These are phyloP conservation scores for Taphrina communis DNA, from an alignment of 1,139 yeast species.

Conservation along the genomic window DNA sequence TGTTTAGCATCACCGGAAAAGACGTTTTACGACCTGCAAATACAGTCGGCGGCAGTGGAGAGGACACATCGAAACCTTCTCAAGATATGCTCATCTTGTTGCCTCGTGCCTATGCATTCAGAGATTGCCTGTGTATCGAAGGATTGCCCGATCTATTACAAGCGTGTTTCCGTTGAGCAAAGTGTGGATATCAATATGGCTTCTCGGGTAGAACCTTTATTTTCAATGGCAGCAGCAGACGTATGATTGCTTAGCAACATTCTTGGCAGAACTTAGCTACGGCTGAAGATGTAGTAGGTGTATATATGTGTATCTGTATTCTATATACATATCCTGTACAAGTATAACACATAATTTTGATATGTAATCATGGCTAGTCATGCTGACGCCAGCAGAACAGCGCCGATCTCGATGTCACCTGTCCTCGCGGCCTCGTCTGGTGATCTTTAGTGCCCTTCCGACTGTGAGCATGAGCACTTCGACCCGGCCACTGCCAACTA, in stretches of 20 bases:
- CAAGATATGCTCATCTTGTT: slow-evolving; percentile 51
- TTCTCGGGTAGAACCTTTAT: neutral
- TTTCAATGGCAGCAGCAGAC: neutral
- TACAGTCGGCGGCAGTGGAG: slow-evolving; percentile 44
- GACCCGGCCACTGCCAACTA: slow-evolving; percentile 31
- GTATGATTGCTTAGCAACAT: neutral
- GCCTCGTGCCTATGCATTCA: slow-evolving; percentile 47
- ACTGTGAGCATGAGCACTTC: slow-evolving; percentile 28
- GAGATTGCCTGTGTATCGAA: slow-evolving; percentile 53
- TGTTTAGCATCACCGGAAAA: slow-evolving; percentile 23
- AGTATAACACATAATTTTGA: no score
- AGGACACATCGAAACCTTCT: slow-evolving; percentile 48
- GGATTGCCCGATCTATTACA: slow-evolving; percentile 57
- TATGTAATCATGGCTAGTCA: no score
- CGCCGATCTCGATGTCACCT: neutral
- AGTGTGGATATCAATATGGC: slow-evolving; percentile 20
- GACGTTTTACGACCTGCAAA: slow-evolving; percentile 31
- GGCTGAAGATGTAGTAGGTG: neutral
- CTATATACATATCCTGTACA: neutral
- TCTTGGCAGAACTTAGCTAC: no score
- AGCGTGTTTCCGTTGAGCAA: slow-evolving; percentile 47
- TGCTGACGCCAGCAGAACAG: neutral
- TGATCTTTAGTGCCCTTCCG: slow-evolving; percentile 30
- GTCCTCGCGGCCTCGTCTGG: slow-evolving; percentile 33
- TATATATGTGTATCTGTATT: neutral